phyloP scores from a whole-genome alignment of 148 eudicot species.

The Rhododendron mucronatum region DNA sequence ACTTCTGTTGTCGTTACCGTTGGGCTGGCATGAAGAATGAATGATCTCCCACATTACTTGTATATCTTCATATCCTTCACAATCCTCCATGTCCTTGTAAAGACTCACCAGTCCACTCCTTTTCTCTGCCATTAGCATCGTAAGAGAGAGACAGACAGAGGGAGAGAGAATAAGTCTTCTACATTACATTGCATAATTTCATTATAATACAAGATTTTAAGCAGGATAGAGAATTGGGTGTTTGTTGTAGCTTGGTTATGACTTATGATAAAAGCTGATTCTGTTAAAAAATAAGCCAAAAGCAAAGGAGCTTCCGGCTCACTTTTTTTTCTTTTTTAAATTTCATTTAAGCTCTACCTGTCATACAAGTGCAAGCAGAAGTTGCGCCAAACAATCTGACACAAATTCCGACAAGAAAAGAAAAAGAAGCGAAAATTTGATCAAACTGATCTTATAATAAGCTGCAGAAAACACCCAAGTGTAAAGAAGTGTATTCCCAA shows the following conservation, averaged over 20 bases:
- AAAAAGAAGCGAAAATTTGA: neutral
- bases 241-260: neutral
- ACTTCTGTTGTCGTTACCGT: neutral
- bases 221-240: neutral
- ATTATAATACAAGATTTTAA: neutral
- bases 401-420: neutral
- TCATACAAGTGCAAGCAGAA: no score
- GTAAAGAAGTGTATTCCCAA: neutral
- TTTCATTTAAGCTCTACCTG: no score
- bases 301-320: neutral
- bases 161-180: neutral
- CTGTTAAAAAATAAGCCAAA: neutral
- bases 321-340: neutral
- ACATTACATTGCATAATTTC: neutral
- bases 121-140: constrained; percentile 22
- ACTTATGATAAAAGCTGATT: neutral
- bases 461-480: neutral
- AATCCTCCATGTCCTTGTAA: constrained; percentile 56
- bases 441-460: neutral
- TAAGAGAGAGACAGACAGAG: neutral
- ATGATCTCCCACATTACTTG: constrained; percentile 76
- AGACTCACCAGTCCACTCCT: constrained; percentile 41
- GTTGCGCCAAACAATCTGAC: neutral
- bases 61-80: constrained; percentile 58
- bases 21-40: constrained; percentile 30